Percentiles rank a stretch among this genome's conserved stretches.
phyloP scores from a whole-genome alignment of 2,329 filamentous ascomycete species.

The Leptographium procerum region DNA sequence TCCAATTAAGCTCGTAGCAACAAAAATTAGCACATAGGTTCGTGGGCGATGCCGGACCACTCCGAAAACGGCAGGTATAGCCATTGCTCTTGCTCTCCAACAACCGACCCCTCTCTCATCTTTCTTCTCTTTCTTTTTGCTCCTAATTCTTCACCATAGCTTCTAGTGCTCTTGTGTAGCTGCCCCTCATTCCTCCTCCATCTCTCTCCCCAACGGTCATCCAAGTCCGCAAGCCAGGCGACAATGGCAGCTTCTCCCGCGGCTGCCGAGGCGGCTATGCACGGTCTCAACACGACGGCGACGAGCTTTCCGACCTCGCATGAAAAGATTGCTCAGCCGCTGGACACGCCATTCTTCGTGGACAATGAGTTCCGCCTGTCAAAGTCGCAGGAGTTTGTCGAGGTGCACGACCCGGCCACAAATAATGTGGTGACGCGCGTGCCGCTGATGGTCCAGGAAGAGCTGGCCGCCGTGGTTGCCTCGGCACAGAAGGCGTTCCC shows the following conservation, averaged over 20 bases:
- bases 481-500: slow-evolving; percentile 67
- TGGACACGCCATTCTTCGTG: slow-evolving; percentile 68
- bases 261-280: not conserved
- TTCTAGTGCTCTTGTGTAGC: not conserved
- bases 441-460: slow-evolving; percentile 67
- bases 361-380: slow-evolving; percentile 68
- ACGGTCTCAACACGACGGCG: slow-evolving; percentile 16
- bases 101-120: not conserved
- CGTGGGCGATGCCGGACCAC: not conserved
- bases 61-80: not conserved
- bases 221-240: not conserved
- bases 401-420: slow-evolving; percentile 69
- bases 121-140: not conserved
- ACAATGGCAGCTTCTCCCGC: not conserved
- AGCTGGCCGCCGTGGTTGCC: slow-evolving; percentile 65
- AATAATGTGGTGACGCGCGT: slow-evolving; percentile 80
- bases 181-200: not conserved
- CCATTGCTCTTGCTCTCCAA: not conserved
- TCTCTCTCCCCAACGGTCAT: not conserved
- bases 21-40: not conserved
- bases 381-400: slow-evolving; percentile 58
- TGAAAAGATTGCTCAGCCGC: slow-evolving; percentile 54
- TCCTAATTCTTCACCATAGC: not conserved
- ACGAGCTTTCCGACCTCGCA: slow-evolving; percentile 57
- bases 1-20: not conserved